Evolutionary conservation across 2,329 filamentous ascomycete species (phyloP).

Genomic region (Penicillium sp.): DNA sequence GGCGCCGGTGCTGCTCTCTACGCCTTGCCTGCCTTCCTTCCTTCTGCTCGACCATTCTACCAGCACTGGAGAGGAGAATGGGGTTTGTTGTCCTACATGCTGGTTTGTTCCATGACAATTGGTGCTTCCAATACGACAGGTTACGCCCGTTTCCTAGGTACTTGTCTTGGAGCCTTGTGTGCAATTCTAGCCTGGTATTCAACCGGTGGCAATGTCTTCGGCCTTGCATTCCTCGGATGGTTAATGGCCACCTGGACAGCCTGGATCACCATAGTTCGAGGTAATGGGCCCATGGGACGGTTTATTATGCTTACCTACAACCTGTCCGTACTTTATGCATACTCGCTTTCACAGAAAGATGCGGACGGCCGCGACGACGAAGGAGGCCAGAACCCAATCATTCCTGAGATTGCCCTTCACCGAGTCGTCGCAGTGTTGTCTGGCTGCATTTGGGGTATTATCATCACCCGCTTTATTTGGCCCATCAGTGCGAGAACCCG

Average conservation of each 20-base stretch:
- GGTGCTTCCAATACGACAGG: conserved; percentile 94
- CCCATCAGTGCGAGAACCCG: conserved; percentile 87
- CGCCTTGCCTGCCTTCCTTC: conserved; percentile 84
- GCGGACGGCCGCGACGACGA: conserved; percentile 79
- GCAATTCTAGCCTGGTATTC: conserved; percentile 77
- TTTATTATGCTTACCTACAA: conserved; percentile 97
- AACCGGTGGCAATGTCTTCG: conserved; percentile 69
- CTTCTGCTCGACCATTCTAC: conserved; percentile 75
- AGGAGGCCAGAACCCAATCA: conserved; percentile 77
- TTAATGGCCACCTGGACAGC: conserved; percentile 79
- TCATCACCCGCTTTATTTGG: conserved; percentile 88
- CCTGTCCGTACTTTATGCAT: conserved; percentile 83
- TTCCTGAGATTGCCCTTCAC: conserved; percentile 82
- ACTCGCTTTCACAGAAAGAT: conserved; percentile 73
- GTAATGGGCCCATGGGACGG: conserved; percentile 84
- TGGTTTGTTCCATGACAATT: conserved; percentile 96
- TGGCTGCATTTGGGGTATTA: conserved; percentile 72
- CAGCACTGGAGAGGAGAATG: conserved; percentile 91
- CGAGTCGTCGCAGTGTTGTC: conserved; percentile 58
- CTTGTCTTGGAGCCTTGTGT: conserved; percentile 73
- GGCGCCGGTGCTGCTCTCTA: conserved; percentile 86
- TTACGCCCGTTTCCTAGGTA: conserved; percentile 81
- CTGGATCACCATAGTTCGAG: conserved; percentile 81
- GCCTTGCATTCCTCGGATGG: conserved; percentile 80
- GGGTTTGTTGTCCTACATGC: conserved; percentile 95